Conservation (phyloP, 306 rosid genomes). For the Gastrolobium bilobum region DNA sequence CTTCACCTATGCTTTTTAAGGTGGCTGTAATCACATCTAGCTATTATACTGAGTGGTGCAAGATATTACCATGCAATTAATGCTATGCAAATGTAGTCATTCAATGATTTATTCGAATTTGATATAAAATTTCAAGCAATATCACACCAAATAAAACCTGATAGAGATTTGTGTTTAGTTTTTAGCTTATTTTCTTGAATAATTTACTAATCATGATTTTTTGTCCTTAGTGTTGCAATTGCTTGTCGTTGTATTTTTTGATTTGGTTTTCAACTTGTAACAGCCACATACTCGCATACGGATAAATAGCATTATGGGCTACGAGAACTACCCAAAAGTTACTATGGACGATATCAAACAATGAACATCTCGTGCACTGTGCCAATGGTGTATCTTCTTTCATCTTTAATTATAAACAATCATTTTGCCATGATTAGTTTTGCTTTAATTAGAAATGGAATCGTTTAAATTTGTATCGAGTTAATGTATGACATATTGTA, state of each 20-base stretch:
- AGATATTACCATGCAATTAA: not conserved
- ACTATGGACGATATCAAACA: conserved; percentile 60
- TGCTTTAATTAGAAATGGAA: conserved; percentile 43
- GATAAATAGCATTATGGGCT: conserved; percentile 89
- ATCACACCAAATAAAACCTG: conserved; percentile 14
- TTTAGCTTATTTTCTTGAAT: conserved; percentile 8
- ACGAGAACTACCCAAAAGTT: conserved; percentile 84
- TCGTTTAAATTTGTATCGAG: conserved; percentile 18
- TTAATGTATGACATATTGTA: conserved; percentile 40
- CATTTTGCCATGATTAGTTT: conserved; percentile 44
- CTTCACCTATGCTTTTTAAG: not conserved
- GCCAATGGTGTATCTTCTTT: conserved; percentile 47
- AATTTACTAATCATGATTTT: not conserved
- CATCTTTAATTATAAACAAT: conserved; percentile 31
- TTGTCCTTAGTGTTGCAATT: not conserved
- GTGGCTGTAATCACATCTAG: conserved; percentile 9
- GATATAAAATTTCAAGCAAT: not conserved
- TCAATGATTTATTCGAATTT: not conserved
- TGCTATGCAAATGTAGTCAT: conserved; percentile 21
- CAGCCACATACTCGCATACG: conserved; percentile 93
- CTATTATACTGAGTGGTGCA: not conserved
- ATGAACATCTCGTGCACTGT: conserved; percentile 39
- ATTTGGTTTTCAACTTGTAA: conserved; percentile 49
- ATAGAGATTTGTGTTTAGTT: not conserved
- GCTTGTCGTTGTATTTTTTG: conserved; percentile 38